These are phyloP conservation scores for Citrullus mucosospermus DNA, from an alignment of 306 rosid species.

Conservation along the genomic window DNA sequence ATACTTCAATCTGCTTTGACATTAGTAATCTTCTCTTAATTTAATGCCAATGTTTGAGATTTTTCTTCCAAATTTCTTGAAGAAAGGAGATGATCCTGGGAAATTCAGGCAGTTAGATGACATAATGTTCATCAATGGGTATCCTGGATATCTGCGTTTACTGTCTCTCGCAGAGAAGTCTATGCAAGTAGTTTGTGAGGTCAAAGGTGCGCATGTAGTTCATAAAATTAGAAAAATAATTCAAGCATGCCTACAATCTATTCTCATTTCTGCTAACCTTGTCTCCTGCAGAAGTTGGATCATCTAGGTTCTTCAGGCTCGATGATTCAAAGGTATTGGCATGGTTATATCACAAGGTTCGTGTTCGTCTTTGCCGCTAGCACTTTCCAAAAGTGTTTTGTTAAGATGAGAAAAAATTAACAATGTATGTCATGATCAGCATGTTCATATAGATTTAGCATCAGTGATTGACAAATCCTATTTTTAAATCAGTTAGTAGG, in stretches of 20 bases:
- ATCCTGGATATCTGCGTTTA: conserved; percentile 74
- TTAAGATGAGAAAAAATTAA: background rate
- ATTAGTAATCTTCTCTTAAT: background rate
- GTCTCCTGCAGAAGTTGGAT: conserved; percentile 58
- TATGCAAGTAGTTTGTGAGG: conserved; percentile 78
- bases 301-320: conserved; percentile 71
- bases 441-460: background rate
- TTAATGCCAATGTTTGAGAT: background rate
- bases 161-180: conserved; percentile 46
- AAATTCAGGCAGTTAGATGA: conserved; percentile 88
- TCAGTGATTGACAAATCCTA: background rate
- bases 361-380: conserved; percentile 6
- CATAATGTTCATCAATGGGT: conserved; percentile 57
- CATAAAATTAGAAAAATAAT: background rate
- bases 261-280: conserved; percentile 1
- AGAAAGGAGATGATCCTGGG: conserved; percentile 78
- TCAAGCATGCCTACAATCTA: background rate
- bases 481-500: background rate
- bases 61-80: conserved; percentile 21
- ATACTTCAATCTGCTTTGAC: background rate
- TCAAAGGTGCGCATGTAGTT: conserved; percentile 39
- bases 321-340: conserved; percentile 75
- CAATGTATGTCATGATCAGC: background rate
- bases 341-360: conserved; percentile 79
- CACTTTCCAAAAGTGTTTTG: background rate